Evolutionary conservation across 805 yeast genomes (phyloP).

Genomic region (Kodamaea hsintzibuensis): DNA sequence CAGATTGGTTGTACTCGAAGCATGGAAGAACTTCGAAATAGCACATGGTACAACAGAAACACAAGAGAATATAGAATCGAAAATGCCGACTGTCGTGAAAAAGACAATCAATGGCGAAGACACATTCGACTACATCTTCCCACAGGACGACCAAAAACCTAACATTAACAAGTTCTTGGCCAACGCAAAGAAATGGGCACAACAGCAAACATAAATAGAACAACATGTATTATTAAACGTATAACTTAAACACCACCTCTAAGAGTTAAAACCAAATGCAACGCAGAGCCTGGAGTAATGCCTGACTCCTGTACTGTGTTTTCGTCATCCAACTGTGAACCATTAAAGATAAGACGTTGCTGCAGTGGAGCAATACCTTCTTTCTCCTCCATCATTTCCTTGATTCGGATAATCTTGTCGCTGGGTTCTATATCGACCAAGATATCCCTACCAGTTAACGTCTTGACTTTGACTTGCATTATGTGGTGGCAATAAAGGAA

Average conservation of each 20-base stretch:
- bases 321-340: conserved; percentile 90
- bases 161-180: conserved; percentile 39
- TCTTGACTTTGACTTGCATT: conserved; percentile 74
- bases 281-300: conserved; percentile 80
- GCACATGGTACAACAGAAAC: conserved; percentile 54
- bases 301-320: conserved; percentile 70
- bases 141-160: conserved; percentile 52
- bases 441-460: conserved; percentile 81
- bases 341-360: conserved; percentile 86
- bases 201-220: background rate
- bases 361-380: conserved; percentile 98
- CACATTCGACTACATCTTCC: conserved; percentile 62
- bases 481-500: conserved; percentile 6
- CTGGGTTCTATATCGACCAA: conserved; percentile 71
- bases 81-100: conserved; percentile 57
- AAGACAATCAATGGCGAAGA: conserved; percentile 47
- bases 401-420: conserved; percentile 70
- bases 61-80: conserved; percentile 34
- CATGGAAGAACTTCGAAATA: conserved; percentile 64
- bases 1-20: conserved; percentile 56
- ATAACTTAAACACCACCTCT: conserved; percentile 67
- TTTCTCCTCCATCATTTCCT: conserved; percentile 90
- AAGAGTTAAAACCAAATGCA: conserved; percentile 87
- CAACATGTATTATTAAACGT: background rate
- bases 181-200: conserved; percentile 42